Evolutionary conservation across 306 rosid species (phyloP).

Genomic region (Malus asiatica): DNA sequence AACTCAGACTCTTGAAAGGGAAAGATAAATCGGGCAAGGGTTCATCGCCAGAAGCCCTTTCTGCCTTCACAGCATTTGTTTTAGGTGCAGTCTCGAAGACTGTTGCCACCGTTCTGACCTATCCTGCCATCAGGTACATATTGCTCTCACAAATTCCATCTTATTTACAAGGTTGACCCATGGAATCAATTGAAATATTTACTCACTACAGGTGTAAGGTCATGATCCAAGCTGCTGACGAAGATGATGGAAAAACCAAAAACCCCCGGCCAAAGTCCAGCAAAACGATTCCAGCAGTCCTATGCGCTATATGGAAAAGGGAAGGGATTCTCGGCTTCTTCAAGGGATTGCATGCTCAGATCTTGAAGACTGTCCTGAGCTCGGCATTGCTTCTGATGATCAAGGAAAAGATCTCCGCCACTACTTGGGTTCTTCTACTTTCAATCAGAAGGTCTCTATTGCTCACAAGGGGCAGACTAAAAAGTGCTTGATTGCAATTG

Average conservation of each 20-base stretch:
- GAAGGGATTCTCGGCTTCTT: slow-evolving; percentile 83
- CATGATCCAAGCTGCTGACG: slow-evolving; percentile 87
- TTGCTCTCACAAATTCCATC: slow-evolving; percentile 15
- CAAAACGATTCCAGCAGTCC: slow-evolving; percentile 52
- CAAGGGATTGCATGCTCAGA: slow-evolving; percentile 95
- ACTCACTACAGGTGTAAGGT: slow-evolving; percentile 79
- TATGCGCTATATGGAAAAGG: slow-evolving; percentile 65
- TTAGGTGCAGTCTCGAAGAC: slow-evolving; percentile 89
- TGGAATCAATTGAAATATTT: slow-evolving; percentile 11
- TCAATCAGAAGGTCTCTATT: slow-evolving; percentile 65
- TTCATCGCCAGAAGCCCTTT: slow-evolving; percentile 58
- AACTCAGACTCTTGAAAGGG: slow-evolving; percentile 46
- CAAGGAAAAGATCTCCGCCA: slow-evolving; percentile 85
- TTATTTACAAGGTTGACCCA: slow-evolving; percentile 11
- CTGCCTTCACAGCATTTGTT: slow-evolving; percentile 77
- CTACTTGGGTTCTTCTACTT: slow-evolving; percentile 85
- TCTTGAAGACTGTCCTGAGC: slow-evolving; percentile 92
- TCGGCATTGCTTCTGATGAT: slow-evolving; percentile 96
- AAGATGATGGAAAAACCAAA: slow-evolving; percentile 35
- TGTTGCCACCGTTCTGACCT: slow-evolving; percentile 75
- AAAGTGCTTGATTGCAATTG: slow-evolving; percentile 23
- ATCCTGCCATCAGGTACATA: slow-evolving; percentile 90
- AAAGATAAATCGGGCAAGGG: slow-evolving; percentile 32
- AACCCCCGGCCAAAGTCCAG: slow-evolving; percentile 26
- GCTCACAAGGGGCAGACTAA: slow-evolving; percentile 43